Evolutionary conservation across 495 filamentous ascomycete species (phyloP).

Genomic region (Penicillium lagena): DNA sequence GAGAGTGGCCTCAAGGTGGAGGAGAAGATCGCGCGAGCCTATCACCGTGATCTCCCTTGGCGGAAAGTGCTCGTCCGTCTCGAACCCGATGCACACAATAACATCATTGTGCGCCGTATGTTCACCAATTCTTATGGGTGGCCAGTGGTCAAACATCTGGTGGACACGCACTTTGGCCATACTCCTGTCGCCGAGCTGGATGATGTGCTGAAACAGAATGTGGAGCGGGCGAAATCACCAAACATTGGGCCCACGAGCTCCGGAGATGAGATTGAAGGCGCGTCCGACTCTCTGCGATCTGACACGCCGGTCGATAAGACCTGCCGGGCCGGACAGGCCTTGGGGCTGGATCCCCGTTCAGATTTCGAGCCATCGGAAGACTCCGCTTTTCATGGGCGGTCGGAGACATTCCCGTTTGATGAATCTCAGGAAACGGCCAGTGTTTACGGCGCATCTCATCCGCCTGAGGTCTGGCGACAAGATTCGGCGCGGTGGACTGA

Average conservation of each 20-base stretch:
- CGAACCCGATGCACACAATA: conserved; percentile 97
- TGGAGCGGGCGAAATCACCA: conserved; percentile 44
- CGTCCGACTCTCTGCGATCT: conserved; percentile 3
- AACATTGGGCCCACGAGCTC: conserved; percentile 22
- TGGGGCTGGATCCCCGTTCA: too few species aligned
- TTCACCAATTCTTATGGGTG: conserved; percentile 97
- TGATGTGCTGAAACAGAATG: conserved; percentile 48
- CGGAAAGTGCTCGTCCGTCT: conserved; percentile 92
- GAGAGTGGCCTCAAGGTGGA: conserved; percentile 73
- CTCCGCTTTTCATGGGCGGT: conserved; percentile 3
- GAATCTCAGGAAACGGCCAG: conserved; percentile 9
- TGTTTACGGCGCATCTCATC: conserved; percentile 3
- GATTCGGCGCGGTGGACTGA: conserved; percentile 36
- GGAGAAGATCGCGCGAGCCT: conserved; percentile 94
- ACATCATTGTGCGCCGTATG: conserved; percentile 90
- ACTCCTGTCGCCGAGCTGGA: conserved; percentile 49
- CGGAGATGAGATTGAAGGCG: conserved; percentile 42
- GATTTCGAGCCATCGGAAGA: too few species aligned
- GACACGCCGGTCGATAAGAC: not conserved
- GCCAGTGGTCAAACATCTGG: conserved; percentile 90
- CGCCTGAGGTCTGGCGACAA: conserved; percentile 15
- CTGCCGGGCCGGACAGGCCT: too few species aligned
- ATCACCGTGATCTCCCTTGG: conserved; percentile 86
- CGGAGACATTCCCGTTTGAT: conserved; percentile 1
- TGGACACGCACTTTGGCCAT: conserved; percentile 86